Base-by-base conservation (phyloP, 495 filamentous ascomycete species). In the Penicillium taxi region DNA sequence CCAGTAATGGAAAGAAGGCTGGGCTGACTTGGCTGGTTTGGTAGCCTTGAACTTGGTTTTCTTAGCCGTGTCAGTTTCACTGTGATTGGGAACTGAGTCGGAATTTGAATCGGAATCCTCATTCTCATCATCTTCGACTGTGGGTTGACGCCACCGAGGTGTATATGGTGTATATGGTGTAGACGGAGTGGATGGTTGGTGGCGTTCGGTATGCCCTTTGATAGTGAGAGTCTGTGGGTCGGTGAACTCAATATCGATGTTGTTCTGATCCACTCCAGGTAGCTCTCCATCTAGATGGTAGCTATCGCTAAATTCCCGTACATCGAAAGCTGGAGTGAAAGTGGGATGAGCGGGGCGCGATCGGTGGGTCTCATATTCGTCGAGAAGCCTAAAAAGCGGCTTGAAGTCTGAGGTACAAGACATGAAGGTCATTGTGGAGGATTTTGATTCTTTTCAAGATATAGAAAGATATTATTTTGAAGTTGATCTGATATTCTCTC, bases 231-330 rank as follows among this genome's bases (percentile, higher is more conserved):
- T 94, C 33, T 83, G 71, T 4, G 70, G 61, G 53, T 94, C 89
- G 32, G 74, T 77, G 70, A 94, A 94, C 58, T 94, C 86, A 50
- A 95, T 83, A 35, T 75, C 64, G 44, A 95, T 61, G 49, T 93
- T 70, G 39, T 81, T 74, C 52, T 85, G 82, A 32, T 84, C 74
- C 30, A 88, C 70, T 25, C 90, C 90, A 0, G 90, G 86, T 0
- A 95, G 73, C 59, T 95, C 90, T 48, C 87, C 88, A 49, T 91
- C 78, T 2, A 96, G 78, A 48, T 88, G 74, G 59, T 90, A 96
- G 47, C 54, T 55, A 9, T 77, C 52, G 26, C 72, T 65, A 2
- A 67, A 58, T 61, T 94, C 87, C 39, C 73, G 72, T 29, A 94
- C 71, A 53, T 96, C 89, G 62, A 96, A 95, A 42, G 75, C 75